A percentile compares a stretch with the other conserved stretches of the same genome.
Conservation (phyloP, 2,329 filamentous ascomycete species). For the Aureobasidium musti region DNA sequence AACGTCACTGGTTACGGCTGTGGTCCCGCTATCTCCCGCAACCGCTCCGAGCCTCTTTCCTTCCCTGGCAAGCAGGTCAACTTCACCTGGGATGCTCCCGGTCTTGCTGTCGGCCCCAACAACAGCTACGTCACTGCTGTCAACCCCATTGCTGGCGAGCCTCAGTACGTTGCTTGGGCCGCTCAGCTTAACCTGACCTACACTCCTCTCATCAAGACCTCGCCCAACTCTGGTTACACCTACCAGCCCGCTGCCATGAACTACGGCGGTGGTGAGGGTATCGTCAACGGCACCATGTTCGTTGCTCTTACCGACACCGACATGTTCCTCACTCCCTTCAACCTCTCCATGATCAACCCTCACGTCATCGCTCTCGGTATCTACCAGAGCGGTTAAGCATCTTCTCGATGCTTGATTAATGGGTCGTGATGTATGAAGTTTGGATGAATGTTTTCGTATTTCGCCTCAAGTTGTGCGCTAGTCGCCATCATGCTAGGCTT, state of each 20-base stretch:
- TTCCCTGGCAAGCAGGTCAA: slow-evolving; percentile 72
- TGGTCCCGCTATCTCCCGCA: slow-evolving; percentile 64
- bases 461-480: neutral
- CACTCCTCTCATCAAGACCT: slow-evolving; percentile 64
- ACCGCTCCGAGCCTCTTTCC: slow-evolving; percentile 69
- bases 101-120: slow-evolving; percentile 71
- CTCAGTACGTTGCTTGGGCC: slow-evolving; percentile 73
- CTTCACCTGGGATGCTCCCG: slow-evolving; percentile 71
- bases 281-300: slow-evolving; percentile 79
- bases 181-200: slow-evolving; percentile 64
- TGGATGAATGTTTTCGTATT: neutral
- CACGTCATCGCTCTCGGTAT: slow-evolving; percentile 68
- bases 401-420: neutral
- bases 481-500: neutral
- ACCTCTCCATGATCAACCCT: slow-evolving; percentile 71
- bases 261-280: slow-evolving; percentile 65
- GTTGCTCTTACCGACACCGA: slow-evolving; percentile 72
- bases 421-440: slow-evolving; percentile 1
- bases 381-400: slow-evolving; percentile 60
- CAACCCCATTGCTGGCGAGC: slow-evolving; percentile 51
- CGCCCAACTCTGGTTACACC: slow-evolving; percentile 62
- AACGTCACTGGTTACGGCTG: slow-evolving; percentile 60
- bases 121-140: slow-evolving; percentile 74
- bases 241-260: slow-evolving; percentile 71
- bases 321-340: slow-evolving; percentile 72